phyloP scores from a whole-genome alignment of 2,329 filamentous ascomycete species.

The Pyrenochaeta sp. region DNA sequence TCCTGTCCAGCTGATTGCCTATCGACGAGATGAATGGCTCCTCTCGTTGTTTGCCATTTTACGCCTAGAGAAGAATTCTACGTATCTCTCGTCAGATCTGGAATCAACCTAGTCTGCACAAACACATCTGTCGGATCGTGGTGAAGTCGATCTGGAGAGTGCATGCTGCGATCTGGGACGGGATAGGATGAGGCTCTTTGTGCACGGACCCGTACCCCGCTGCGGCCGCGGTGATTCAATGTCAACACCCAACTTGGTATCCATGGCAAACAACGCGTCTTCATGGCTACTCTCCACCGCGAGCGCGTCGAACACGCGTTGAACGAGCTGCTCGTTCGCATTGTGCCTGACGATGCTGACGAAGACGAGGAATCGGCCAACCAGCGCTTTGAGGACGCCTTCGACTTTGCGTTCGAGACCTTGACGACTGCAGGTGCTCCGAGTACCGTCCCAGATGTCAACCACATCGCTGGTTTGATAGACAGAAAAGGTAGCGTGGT shows the following conservation, averaged over 20 bases:
- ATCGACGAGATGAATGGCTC: no score
- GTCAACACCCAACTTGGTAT: slow-evolving; percentile 11
- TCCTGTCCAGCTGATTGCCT: no score
- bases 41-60: no score
- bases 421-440: slow-evolving; percentile 57
- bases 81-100: no score
- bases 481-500: slow-evolving; percentile 69
- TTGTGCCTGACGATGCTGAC: slow-evolving; percentile 70
- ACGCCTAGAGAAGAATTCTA: no score
- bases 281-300: slow-evolving; percentile 43
- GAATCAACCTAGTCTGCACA: no score
- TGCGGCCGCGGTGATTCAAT: slow-evolving; percentile 8
- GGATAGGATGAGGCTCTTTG: no score
- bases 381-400: slow-evolving; percentile 70
- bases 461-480: slow-evolving; percentile 92
- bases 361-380: slow-evolving; percentile 74
- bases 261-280: slow-evolving; percentile 30
- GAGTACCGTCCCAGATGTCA: slow-evolving; percentile 73
- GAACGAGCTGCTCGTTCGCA: slow-evolving; percentile 76
- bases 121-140: no score
- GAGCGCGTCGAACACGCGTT: slow-evolving; percentile 80
- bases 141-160: no score
- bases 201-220: slow-evolving; percentile 14
- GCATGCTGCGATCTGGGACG: no score
- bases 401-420: slow-evolving; percentile 58